These are phyloP conservation scores for Suillus paluster DNA, from an alignment of 768 basidiomycete genomes.

Conservation along the genomic window DNA sequence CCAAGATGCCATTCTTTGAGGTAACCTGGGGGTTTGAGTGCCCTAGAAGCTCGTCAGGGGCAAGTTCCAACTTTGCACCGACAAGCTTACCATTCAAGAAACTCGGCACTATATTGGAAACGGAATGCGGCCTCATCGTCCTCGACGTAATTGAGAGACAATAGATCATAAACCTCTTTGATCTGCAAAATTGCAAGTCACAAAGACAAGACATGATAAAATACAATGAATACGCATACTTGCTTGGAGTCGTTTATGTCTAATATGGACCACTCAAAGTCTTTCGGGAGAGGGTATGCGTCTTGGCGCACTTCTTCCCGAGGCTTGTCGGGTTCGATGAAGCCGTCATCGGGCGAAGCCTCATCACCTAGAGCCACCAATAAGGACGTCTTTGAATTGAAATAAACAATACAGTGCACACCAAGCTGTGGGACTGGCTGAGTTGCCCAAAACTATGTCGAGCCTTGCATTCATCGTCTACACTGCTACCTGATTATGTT, in stretches of 20 bases:
- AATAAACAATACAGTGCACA: slow-evolving; percentile 27
- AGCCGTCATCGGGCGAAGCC: slow-evolving; percentile 75
- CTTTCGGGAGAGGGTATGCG: slow-evolving; percentile 85
- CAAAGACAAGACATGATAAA: background rate
- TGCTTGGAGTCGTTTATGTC: slow-evolving; percentile 80
- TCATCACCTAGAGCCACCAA: slow-evolving; percentile 53
- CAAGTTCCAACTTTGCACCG: slow-evolving; percentile 2
- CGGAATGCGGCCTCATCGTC: slow-evolving; percentile 96
- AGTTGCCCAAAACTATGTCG: slow-evolving; percentile 88
- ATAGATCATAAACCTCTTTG: slow-evolving; percentile 89
- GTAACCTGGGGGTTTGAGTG: slow-evolving; percentile 92
- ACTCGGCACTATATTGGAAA: slow-evolving; percentile 95
- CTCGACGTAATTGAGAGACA: slow-evolving; percentile 95
- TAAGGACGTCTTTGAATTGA: background rate
- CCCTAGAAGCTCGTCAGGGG: slow-evolving; percentile 54
- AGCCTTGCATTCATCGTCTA: background rate
- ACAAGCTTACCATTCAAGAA: slow-evolving; percentile 78
- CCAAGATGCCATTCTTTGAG: slow-evolving; percentile 95
- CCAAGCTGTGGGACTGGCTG: slow-evolving; percentile 95
- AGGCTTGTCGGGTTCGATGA: slow-evolving; percentile 82
- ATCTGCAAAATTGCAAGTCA: slow-evolving; percentile 49
- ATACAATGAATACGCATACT: slow-evolving; percentile 43
- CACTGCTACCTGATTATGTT: background rate
- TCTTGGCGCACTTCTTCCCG: slow-evolving; percentile 84
- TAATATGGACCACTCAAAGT: slow-evolving; percentile 89